Evolutionary conservation across 2,329 filamentous ascomycete genomes (phyloP), one percentile per base, ranked within the genome.

Genomic region (Verticillium isaacii): DNA sequence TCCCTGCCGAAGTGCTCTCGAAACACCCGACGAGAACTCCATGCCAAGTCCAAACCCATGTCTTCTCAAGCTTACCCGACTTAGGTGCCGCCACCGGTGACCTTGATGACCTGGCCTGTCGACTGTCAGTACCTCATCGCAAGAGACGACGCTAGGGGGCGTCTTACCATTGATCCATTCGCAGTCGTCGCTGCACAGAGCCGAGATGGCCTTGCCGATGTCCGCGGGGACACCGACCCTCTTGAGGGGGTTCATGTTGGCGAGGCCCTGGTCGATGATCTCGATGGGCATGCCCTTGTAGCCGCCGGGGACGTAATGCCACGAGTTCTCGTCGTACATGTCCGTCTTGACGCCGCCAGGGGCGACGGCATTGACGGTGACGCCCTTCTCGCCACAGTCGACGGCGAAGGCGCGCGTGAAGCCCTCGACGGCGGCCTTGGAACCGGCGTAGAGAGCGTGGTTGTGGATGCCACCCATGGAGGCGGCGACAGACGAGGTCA

Each of bases 261-360:
- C 80, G 64, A 88, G 78, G 23, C 83, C 80, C 58, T 75, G 69
- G 71, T 86, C 83, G 67, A 87, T 86, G 60, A 77, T 78, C 58
- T 82, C 79, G 65, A 76, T 79, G 59, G 73, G 74, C 81, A 82
- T 81, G 65, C 77, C 78, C 68, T 80, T 77, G 68, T 77, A 76
- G 60, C 81, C 83, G 63, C 82, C 83, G 14, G 85, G 85, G 23
- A 84, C 84, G 72, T 88, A 88, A 71, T 86, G 83, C 85, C 85
- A 88, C 29, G 86, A 82, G 73, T 89, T 89, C 74, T 85, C 82
- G 64, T 87, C 82, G 78, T 89, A 92, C 89, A 92, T 92, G 74
- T 92, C 90, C 54, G 82, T 87, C 82, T 90, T 89, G 78, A 91
- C 87, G 55, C 88, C 88, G 61, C 88, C 88, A 1, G 89, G 89